Conservation (phyloP, 2,329 filamentous ascomycete species). For the Alternaria atra region DNA sequence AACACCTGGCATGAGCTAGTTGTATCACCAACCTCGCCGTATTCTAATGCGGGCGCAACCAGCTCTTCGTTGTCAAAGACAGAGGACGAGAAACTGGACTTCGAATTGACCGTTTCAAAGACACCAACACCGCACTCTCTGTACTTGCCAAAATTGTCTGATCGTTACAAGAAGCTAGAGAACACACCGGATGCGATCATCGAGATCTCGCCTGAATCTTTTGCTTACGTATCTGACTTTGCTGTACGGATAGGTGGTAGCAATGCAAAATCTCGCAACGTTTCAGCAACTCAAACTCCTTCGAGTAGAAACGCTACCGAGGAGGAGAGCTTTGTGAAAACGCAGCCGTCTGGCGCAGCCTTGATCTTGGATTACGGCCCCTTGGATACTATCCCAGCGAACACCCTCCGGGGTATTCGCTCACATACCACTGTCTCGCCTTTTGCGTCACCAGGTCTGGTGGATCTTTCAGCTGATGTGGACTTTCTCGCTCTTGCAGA, state of each 20-base stretch:
- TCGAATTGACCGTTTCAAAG: conserved; percentile 82
- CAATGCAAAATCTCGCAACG: conserved; percentile 28
- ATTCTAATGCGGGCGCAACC: conserved; percentile 52
- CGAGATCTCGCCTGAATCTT: conserved; percentile 89
- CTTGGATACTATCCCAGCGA: conserved; percentile 77
- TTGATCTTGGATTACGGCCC: conserved; percentile 97
- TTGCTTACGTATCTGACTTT: conserved; percentile 81
- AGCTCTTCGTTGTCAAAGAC: conserved; percentile 21
- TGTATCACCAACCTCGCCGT: conserved; percentile 51
- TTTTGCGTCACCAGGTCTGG: conserved; percentile 79
- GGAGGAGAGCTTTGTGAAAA: conserved; percentile 59
- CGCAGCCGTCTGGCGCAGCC: conserved; percentile 78
- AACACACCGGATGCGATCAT: conserved; percentile 74
- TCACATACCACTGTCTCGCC: conserved; percentile 79
- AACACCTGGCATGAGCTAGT: conserved; percentile 57
- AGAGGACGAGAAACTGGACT: conserved; percentile 69
- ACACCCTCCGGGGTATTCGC: conserved; percentile 89
- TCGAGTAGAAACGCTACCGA: conserved; percentile 22
- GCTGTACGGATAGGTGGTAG: conserved; percentile 82
- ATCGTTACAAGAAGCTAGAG: conserved; percentile 80
- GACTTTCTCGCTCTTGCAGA: conserved; percentile 91
- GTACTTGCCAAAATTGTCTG: conserved; percentile 82
- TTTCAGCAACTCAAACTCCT: conserved; percentile 53
- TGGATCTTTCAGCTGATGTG: conserved; percentile 91
- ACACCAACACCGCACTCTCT: conserved; percentile 81